Evolutionary conservation across 2,329 filamentous ascomycete species (phyloP).

Genomic region (Aspergillus ibericus): DNA sequence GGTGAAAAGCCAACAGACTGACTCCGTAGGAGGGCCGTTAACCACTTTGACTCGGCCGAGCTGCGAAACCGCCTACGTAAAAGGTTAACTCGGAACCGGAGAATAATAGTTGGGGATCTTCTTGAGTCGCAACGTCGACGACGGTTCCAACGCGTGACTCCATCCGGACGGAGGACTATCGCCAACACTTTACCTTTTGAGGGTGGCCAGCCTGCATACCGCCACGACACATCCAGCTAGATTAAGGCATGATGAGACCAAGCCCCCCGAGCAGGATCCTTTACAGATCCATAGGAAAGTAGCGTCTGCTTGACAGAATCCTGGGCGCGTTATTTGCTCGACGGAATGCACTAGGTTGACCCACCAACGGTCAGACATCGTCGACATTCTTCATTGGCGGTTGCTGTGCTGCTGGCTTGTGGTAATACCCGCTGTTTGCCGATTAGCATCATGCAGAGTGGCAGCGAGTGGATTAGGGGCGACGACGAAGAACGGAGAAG

Average conservation of each 20-base stretch:
- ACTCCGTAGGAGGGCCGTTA: background rate
- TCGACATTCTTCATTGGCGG: slow-evolving; percentile 8
- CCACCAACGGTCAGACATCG: slow-evolving; percentile 12
- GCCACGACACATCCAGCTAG: background rate
- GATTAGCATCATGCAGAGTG: background rate
- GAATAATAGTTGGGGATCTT: background rate
- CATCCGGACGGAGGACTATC: background rate
- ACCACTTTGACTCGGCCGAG: background rate
- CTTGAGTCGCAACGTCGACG: background rate
- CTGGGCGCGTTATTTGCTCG: slow-evolving; percentile 6
- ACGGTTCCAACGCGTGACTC: background rate
- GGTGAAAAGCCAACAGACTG: too few relatives aligned
- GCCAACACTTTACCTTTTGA: background rate
- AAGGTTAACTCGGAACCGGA: background rate
- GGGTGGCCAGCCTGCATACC: background rate
- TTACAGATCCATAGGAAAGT: background rate
- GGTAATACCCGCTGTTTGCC: slow-evolving; percentile 5
- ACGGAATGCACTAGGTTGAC: slow-evolving; percentile 1
- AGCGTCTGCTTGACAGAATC: background rate
- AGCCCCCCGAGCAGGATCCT: background rate
- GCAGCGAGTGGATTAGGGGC: background rate
- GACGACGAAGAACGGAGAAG: background rate
- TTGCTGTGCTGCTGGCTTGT: slow-evolving; percentile 2
- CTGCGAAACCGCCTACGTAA: background rate
- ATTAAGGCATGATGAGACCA: background rate